Percentiles rank a stretch among this genome's conserved stretches.
These are phyloP conservation scores for Pleurotus eryngii DNA, from an alignment of 768 basidiomycete species.

Conservation along the genomic window DNA sequence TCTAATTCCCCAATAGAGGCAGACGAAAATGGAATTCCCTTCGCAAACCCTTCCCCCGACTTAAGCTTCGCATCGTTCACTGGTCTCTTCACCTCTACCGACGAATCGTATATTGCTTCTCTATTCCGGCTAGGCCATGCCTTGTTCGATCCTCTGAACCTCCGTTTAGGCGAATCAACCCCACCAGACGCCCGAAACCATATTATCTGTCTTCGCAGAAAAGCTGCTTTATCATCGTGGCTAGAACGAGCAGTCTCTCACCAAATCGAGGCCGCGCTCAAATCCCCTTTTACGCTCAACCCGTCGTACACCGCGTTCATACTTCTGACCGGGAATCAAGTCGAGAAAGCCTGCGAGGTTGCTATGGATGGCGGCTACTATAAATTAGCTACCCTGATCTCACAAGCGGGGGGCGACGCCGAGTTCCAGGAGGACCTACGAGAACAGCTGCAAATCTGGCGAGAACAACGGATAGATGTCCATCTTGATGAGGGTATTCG, in stretches of 20 bases:
- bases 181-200: slow-evolving; percentile 63
- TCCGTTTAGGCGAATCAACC: slow-evolving; percentile 50
- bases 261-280: slow-evolving; percentile 69
- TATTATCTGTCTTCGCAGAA: slow-evolving; percentile 62
- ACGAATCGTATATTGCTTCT: slow-evolving; percentile 69
- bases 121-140: slow-evolving; percentile 88
- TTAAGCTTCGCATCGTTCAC: slow-evolving; percentile 81
- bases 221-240: slow-evolving; percentile 82
- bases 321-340: slow-evolving; percentile 82
- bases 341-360: slow-evolving; percentile 74
- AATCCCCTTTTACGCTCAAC: slow-evolving; percentile 39
- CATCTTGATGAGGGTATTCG: slow-evolving; percentile 67
- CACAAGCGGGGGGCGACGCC: slow-evolving; percentile 80
- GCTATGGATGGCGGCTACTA: slow-evolving; percentile 76
- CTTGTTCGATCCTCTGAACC: slow-evolving; percentile 82
- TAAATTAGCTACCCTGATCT: slow-evolving; percentile 84
- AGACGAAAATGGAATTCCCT: slow-evolving; percentile 70
- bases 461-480: slow-evolving; percentile 66
- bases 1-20: slow-evolving; percentile 65
- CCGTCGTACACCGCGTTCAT: slow-evolving; percentile 62
- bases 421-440: slow-evolving; percentile 70
- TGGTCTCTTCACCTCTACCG: slow-evolving; percentile 64
- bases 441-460: slow-evolving; percentile 82
- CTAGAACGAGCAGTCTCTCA: slow-evolving; percentile 69
- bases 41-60: slow-evolving; percentile 55